Conservation (phyloP, 2,329 filamentous ascomycete species). For the Canariomyces notabilis region DNA sequence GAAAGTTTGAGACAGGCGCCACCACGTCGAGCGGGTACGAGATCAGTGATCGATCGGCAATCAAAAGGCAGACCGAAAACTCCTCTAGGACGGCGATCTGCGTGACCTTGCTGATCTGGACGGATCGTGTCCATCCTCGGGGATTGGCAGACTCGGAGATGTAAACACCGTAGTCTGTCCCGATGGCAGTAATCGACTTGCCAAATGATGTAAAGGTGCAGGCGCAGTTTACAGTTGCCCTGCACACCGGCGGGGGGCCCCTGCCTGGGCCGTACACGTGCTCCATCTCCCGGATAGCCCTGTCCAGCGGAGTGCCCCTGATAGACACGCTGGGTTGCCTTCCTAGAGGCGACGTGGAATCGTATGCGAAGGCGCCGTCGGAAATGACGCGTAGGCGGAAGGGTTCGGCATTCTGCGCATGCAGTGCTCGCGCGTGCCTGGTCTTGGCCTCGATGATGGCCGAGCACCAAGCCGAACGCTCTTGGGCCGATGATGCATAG, state of each 20-base stretch:
- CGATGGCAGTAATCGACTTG: conserved; percentile 84
- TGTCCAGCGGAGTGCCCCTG: conserved; percentile 83
- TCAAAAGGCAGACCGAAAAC: conserved; percentile 86
- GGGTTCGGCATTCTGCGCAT: conserved; percentile 90
- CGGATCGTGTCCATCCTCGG: conserved; percentile 83
- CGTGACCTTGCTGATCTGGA: conserved; percentile 71
- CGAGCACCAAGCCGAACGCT: conserved; percentile 81
- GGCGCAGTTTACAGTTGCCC: conserved; percentile 85
- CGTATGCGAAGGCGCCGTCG: conserved; percentile 84
- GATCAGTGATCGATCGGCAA: conserved; percentile 85
- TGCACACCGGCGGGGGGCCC: conserved; percentile 71
- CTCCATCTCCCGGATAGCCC: conserved; percentile 86
- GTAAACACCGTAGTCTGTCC: conserved; percentile 91
- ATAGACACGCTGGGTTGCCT: conserved; percentile 68
- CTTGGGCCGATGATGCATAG: conserved; percentile 71
- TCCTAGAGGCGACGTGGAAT: conserved; percentile 53
- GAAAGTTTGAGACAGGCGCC: conserved; percentile 56
- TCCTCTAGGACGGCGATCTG: conserved; percentile 94
- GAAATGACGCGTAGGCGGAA: conserved; percentile 90
- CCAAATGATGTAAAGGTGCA: conserved; percentile 82
- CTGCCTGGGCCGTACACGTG: conserved; percentile 65
- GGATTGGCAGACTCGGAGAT: conserved; percentile 85
- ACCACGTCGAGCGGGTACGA: conserved; percentile 91
- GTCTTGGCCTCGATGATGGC: conserved; percentile 96
- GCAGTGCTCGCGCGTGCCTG: conserved; percentile 79